These are phyloP conservation scores for Bjerkandera adusta DNA, from an alignment of 1,284 basidiomycete species.

Conservation along the genomic window DNA sequence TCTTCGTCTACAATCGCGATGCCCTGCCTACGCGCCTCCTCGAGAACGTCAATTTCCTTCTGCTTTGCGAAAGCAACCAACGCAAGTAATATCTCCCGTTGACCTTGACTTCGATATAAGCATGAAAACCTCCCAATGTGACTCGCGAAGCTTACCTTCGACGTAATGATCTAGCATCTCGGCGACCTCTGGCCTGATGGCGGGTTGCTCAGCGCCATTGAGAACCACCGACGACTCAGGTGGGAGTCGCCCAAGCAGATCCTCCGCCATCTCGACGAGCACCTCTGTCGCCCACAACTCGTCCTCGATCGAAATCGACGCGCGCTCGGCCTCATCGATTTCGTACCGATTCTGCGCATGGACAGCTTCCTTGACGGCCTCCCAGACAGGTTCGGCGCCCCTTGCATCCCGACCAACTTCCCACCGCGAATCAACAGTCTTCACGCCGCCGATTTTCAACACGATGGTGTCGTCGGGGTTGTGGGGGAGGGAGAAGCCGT, in stretches of 20 bases:
- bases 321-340: slow-evolving; percentile 24
- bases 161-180: slow-evolving; percentile 59
- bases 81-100: slow-evolving; percentile 39
- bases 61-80: slow-evolving; percentile 42
- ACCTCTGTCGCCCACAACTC: slow-evolving; percentile 63
- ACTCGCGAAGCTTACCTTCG: slow-evolving; percentile 40
- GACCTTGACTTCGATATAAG: slow-evolving; percentile 30
- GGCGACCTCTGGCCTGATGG: slow-evolving; percentile 47
- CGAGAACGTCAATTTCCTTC: slow-evolving; percentile 44
- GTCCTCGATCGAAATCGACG: slow-evolving; percentile 46
- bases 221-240: slow-evolving; percentile 14
- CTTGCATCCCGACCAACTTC: slow-evolving; percentile 58
- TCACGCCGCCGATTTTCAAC: slow-evolving; percentile 63
- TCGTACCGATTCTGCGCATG: slow-evolving; percentile 25
- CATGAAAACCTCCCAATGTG: neutral
- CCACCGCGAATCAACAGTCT: slow-evolving; percentile 41
- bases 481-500: slow-evolving; percentile 75
- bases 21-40: slow-evolving; percentile 46
- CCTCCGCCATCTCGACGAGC: slow-evolving; percentile 62
- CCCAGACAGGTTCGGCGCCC: slow-evolving; percentile 60
- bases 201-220: slow-evolving; percentile 15
- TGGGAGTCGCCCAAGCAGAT: slow-evolving; percentile 53
- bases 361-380: slow-evolving; percentile 48
- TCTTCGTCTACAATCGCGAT: slow-evolving; percentile 32
- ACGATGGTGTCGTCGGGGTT: slow-evolving; percentile 87